Evolutionary conservation across 805 yeast species (phyloP), one percentile per base, ranked within the genome.

Genomic region (Naumovozyma castellii): DNA sequence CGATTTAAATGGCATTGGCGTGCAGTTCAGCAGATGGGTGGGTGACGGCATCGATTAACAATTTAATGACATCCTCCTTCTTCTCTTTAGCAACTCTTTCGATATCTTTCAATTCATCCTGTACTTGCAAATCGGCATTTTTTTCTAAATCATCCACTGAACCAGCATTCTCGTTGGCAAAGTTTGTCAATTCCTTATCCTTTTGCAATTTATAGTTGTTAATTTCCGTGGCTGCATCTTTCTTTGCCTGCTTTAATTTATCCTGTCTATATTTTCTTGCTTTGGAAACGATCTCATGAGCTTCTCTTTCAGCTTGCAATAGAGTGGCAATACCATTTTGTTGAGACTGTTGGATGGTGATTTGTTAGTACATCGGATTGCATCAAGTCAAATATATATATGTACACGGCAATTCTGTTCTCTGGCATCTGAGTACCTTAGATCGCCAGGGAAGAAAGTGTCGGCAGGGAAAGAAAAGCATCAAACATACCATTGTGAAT

Each of bases 221-320:
- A 54, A 92, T 85, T 65, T 92, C 98, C 41, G 71, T 67, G 48
- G 86, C 82, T 29, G 98, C 98, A 62, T 92, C 97, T 18, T 80
- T 68, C 69, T 87, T 90, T 39, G 97, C 95, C 35, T 92, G 88
- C 75, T 90, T 92, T 61, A 92, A 73, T 49, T 87, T 83, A 50
- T 76, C 80, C 32, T 58, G 74, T 76, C 59, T 72, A 72, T 80
- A 86, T 53, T 80, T 74, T 72, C 97, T 84, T 18, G 98, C 97
- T 60, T 83, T 82, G 55, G 88, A 74, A 45, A 92, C 97, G 48
- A 88, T 84, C 53, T 80, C 88, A 53, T 94, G 97, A n/a, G 98
- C 97, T 56, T 85, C 90, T 67, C 84, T 86, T 69, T 92, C 98
- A 46, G 97, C 94, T 72, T 83, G 59, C 39, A 61, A 47, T 38